Conservation (phyloP, 2,329 filamentous ascomycete species). For the Rhinocladiella similis region DNA sequence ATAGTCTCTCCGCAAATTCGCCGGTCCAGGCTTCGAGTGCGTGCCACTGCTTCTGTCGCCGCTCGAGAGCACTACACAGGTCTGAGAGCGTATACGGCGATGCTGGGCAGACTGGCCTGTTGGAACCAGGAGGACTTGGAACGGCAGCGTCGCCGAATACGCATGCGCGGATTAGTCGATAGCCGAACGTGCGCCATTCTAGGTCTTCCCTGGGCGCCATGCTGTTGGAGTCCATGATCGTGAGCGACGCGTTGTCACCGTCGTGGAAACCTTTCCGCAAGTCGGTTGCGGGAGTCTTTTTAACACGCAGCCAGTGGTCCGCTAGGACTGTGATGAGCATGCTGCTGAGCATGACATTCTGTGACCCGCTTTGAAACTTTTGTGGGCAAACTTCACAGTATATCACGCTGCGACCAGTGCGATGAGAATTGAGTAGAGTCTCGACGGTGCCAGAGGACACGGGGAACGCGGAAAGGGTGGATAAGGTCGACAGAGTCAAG, state of each 20-base stretch:
- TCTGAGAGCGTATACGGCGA: conserved; percentile 33
- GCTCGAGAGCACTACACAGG: conserved; percentile 42
- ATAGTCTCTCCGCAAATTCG: conserved; percentile 17
- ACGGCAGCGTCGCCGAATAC: conserved; percentile 26
- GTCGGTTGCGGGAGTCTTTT: conserved; percentile 36
- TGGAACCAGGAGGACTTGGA: conserved; percentile 15
- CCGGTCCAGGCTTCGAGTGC: conserved; percentile 15
- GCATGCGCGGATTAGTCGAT: conserved; percentile 24
- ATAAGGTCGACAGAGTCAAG: conserved; percentile 36
- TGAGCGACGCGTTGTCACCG: conserved; percentile 33
- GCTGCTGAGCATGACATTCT: conserved; percentile 49
- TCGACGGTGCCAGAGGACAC: conserved; percentile 44
- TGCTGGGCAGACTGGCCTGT: background rate
- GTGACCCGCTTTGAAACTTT: conserved; percentile 42
- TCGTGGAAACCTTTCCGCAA: conserved; percentile 41
- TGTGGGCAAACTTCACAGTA: conserved; percentile 45
- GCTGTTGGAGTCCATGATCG: background rate
- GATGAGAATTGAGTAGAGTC: conserved; percentile 44
- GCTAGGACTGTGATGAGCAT: conserved; percentile 46
- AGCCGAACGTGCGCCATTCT: conserved; percentile 37
- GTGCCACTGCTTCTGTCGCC: conserved; percentile 46
- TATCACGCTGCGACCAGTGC: conserved; percentile 43
- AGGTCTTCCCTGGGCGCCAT: conserved; percentile 23
- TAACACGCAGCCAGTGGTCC: conserved; percentile 45
- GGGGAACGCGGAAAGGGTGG: conserved; percentile 41